These are phyloP conservation scores for Adenanthera pavonina DNA, from an alignment of 306 rosid species.

Conservation along the genomic window DNA sequence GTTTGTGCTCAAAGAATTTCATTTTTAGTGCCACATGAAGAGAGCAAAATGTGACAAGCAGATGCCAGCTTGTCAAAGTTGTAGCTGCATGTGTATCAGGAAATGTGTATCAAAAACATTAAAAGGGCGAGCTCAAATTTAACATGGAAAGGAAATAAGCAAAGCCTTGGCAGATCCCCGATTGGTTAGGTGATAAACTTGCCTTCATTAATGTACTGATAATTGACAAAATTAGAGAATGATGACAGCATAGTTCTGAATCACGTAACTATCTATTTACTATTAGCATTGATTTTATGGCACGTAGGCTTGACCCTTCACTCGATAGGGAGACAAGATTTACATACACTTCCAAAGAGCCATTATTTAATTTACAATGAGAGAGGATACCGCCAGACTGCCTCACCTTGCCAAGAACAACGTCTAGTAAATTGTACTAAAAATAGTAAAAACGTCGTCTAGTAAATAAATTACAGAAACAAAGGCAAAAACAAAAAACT, in stretches of 20 bases:
- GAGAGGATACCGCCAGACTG: not conserved
- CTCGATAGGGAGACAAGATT: not conserved
- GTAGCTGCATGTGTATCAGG: conserved; percentile 50
- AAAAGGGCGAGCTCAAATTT: not conserved
- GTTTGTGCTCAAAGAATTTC: conserved; percentile 66
- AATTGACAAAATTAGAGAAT: not conserved
- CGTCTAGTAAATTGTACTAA: not conserved
- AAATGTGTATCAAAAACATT: conserved; percentile 22
- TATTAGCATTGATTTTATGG: not conserved
- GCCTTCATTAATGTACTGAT: conserved; percentile 24
- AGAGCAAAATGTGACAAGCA: conserved; percentile 67
- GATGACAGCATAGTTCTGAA: not conserved
- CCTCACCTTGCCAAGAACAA: conserved; percentile 21
- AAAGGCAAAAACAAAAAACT: not conserved
- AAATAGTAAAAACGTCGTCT: not conserved
- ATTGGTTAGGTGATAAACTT: not conserved
- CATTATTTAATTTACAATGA: not conserved
- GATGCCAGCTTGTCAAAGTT: conserved; percentile 73
- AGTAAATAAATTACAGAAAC: conserved; percentile 1
- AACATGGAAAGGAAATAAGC: conserved; percentile 7
- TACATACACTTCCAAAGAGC: not conserved
- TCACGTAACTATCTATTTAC: not conserved
- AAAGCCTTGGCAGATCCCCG: not conserved
- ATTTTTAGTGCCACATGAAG: conserved; percentile 63
- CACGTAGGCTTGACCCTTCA: not conserved